Conservation (phyloP, 805 yeast genomes). For the Brettanomyces sp. region DNA sequence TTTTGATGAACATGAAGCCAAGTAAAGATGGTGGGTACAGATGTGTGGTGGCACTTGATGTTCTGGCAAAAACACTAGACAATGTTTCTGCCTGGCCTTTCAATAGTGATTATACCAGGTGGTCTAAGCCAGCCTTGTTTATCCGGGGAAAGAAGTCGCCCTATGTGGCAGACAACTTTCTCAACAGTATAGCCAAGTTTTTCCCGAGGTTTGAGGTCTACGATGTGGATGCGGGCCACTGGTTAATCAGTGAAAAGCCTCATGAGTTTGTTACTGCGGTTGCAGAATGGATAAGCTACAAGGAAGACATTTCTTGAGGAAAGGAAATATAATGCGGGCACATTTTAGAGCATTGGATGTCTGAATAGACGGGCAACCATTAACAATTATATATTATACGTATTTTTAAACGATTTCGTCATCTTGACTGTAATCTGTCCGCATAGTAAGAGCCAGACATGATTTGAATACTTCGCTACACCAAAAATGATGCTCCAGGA, state of each 20-base stretch:
- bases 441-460: no score
- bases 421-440: no score
- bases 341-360: no score
- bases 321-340: no score
- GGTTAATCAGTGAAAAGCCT: conserved; percentile 88
- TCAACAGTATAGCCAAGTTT: conserved; percentile 62
- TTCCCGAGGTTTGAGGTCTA: conserved; percentile 71
- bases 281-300: conserved; percentile 48
- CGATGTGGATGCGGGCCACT: conserved; percentile 82
- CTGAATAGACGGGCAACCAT: no score
- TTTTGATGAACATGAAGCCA: conserved; percentile 55
- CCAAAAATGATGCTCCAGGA: no score
- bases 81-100: conserved; percentile 71
- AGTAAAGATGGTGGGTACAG: conserved; percentile 25
- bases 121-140: conserved; percentile 67
- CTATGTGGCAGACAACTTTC: conserved; percentile 75
- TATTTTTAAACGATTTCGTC: no score
- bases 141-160: conserved; percentile 68
- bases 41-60: conserved; percentile 62
- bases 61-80: conserved; percentile 57
- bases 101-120: conserved; percentile 42
- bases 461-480: no score
- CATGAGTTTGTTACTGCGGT: conserved; percentile 56
- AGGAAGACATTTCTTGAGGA: conserved; percentile 14
- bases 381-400: no score